phyloP scores from a whole-genome alignment of 192 early-diverging fungal genomes.

The Coemansia sp. region DNA sequence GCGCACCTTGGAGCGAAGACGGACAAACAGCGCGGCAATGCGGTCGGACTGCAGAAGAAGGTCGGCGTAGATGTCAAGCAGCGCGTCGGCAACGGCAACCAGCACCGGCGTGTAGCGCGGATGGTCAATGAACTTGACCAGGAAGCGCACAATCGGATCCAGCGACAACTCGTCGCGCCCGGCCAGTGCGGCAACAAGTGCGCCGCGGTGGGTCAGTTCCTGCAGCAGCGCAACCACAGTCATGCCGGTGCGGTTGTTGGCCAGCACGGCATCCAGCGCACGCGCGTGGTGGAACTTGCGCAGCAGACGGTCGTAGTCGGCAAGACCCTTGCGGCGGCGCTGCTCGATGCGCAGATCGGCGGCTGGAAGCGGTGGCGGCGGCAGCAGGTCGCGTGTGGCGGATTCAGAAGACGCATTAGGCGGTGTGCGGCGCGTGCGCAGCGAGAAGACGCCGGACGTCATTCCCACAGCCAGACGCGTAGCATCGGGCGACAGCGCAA shows the following conservation, averaged over 20 bases:
- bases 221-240: constrained; percentile 80
- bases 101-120: constrained; percentile 78
- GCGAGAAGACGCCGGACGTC: constrained; percentile 83
- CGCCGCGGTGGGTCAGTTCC: constrained; percentile 88
- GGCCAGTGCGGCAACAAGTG: constrained; percentile 72
- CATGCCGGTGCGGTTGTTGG: constrained; percentile 60
- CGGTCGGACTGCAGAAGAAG: constrained; percentile 79
- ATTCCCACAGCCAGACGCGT: constrained; percentile 91
- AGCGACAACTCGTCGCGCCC: constrained; percentile 87
- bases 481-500: constrained; percentile 90
- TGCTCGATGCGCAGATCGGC: constrained; percentile 79
- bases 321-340: constrained; percentile 61
- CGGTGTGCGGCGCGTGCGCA: constrained; percentile 81
- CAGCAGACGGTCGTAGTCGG: constrained; percentile 81
- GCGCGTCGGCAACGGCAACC: constrained; percentile 72
- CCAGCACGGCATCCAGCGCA: constrained; percentile 84
- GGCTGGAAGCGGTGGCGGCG: background rate
- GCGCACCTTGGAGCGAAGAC: constrained; percentile 70
- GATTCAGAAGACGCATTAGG: constrained; percentile 61
- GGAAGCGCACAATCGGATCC: constrained; percentile 80
- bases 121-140: constrained; percentile 77
- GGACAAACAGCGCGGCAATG: constrained; percentile 75
- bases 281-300: constrained; percentile 86
- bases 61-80: constrained; percentile 77
- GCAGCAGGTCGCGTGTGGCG: too few relatives aligned